These are phyloP conservation scores for Euryodendron excelsum DNA, from an alignment of 148 eudicot genomes.

Conservation along the genomic window DNA sequence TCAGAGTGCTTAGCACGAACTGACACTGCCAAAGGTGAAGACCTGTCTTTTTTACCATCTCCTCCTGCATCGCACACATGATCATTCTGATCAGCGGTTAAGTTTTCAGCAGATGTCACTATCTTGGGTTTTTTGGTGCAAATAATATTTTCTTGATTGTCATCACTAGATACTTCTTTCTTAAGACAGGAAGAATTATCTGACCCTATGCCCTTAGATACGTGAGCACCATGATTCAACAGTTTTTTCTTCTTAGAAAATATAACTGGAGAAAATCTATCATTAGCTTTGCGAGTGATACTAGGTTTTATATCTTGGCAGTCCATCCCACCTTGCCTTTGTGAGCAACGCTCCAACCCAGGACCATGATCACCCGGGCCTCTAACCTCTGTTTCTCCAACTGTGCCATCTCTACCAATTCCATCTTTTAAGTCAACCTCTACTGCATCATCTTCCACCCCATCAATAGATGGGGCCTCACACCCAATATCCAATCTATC, in stretches of 20 bases:
- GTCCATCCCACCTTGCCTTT: constrained; percentile 23
- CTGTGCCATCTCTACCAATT: constrained; percentile 26
- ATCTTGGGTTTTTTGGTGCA: not conserved
- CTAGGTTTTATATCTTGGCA: constrained; percentile 28
- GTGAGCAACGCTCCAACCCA: constrained; percentile 36
- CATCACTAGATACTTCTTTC: constrained; percentile 13
- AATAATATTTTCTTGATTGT: constrained; percentile 2
- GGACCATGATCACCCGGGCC: constrained; percentile 27
- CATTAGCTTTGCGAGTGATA: constrained; percentile 5
- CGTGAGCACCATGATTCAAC: constrained; percentile 13
- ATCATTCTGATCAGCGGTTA: constrained; percentile 5
- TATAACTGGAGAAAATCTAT: constrained; percentile 5
- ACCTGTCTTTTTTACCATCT: constrained; percentile 21
- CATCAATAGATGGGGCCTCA: constrained; percentile 33
- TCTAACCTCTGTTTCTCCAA: constrained; percentile 25
- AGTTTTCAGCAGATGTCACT: constrained; percentile 7
- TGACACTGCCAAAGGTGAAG: too few relatives aligned
- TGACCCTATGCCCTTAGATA: constrained; percentile 14
- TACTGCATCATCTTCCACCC: constrained; percentile 36
- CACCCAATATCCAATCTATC: constrained; percentile 26
- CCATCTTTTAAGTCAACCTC: constrained; percentile 26
- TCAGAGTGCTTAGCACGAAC: constrained; percentile 26
- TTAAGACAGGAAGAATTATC: constrained; percentile 16
- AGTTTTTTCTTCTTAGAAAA: constrained; percentile 23
- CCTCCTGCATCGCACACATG: constrained; percentile 21